Base-by-base conservation (phyloP, 768 basidiomycete genomes). In the Clavulina sp. region DNA sequence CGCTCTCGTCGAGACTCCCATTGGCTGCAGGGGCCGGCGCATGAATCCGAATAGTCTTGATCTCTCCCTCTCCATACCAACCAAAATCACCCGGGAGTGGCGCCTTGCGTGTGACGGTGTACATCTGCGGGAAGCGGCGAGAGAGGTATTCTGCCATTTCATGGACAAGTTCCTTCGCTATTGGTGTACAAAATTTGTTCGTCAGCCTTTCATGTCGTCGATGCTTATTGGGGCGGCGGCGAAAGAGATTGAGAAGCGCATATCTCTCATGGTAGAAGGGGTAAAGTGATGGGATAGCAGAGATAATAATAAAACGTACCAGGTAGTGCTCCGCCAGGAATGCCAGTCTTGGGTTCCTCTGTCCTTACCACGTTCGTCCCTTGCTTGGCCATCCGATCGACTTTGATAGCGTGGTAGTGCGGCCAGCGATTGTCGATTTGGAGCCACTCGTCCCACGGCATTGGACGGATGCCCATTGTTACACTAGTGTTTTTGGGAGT, bases 391-490 rank as follows among this genome's bases (percentile, higher is more conserved):
- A 81, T 68, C 40, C 81, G 74, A 52, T 72, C 68, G 4, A 30
- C 4, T 13, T 56, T 53, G 44, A 87, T 76, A 9, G 64, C 65
- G 59, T 81, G 73, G 59, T 76, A 79, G 19, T 60, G 57, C 9
- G 66, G 60, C 58, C 75, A 80, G 51, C 74, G 65, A 51, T 71
- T 69, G 61, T 82, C 82, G 30, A 82, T 68, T 66, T 83, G 78
- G 43, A 84, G 75, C 82, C 81, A 84, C 50, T 79, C 74, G 36
- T 71, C 69, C 76, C 77, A 84, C 5, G 67, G 67, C 79, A 84
- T 81, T 47, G 60, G 64, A 34, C 76, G 72, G 58, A 80, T 74
- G 55, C 75, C 79, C 78, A 81, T 82, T 30, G 78, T 82, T 38
- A 80, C 69, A 56, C 79, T 81, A 38, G 34, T 9, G 19, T 9